These are phyloP conservation scores for Plectosphaerella plurivora DNA, from an alignment of 2,329 filamentous ascomycete species.

Conservation along the genomic window DNA sequence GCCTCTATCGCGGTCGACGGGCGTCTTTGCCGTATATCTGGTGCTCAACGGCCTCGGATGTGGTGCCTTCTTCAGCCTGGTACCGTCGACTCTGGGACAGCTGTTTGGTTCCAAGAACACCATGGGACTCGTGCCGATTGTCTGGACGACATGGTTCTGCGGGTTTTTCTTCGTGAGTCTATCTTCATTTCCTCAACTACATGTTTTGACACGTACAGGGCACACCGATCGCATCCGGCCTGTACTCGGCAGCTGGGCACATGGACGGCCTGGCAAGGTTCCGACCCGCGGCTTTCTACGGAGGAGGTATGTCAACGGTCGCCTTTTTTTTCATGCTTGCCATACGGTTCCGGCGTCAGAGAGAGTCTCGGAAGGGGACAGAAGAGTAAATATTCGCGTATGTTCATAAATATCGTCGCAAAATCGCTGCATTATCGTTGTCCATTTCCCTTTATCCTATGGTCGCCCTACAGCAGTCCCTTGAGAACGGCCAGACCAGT, in stretches of 20 bases:
- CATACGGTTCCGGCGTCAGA: not conserved
- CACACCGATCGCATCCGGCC: slow-evolving; percentile 18
- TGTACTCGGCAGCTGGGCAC: slow-evolving; percentile 16
- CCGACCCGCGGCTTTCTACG: slow-evolving; percentile 21
- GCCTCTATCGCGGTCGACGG: slow-evolving; percentile 18
- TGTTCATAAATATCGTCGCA: too few species aligned
- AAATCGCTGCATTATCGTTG: too few species aligned
- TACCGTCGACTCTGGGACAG: slow-evolving; percentile 15
- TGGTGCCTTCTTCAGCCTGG: slow-evolving; percentile 22
- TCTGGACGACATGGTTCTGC: slow-evolving; percentile 22
- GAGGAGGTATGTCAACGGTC: slow-evolving; percentile 17
- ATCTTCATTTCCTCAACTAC: too few species aligned
- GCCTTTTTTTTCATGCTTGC: slow-evolving; percentile 1
- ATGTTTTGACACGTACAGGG: slow-evolving; percentile 10
- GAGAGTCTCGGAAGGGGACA: too few species aligned
- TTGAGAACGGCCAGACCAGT: too few species aligned
- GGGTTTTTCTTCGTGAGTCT: slow-evolving; percentile 20
- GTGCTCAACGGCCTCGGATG: slow-evolving; percentile 21
- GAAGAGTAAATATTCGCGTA: too few species aligned
- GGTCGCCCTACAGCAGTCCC: too few species aligned
- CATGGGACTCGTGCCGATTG: slow-evolving; percentile 18
- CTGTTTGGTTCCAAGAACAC: slow-evolving; percentile 17
- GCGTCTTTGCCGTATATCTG: slow-evolving; percentile 16
- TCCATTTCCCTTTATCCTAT: too few species aligned
- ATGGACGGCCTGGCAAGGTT: slow-evolving; percentile 13